Evolutionary conservation across 345 rosid genomes (phyloP).

Genomic region (Heritiera fomes): DNA sequence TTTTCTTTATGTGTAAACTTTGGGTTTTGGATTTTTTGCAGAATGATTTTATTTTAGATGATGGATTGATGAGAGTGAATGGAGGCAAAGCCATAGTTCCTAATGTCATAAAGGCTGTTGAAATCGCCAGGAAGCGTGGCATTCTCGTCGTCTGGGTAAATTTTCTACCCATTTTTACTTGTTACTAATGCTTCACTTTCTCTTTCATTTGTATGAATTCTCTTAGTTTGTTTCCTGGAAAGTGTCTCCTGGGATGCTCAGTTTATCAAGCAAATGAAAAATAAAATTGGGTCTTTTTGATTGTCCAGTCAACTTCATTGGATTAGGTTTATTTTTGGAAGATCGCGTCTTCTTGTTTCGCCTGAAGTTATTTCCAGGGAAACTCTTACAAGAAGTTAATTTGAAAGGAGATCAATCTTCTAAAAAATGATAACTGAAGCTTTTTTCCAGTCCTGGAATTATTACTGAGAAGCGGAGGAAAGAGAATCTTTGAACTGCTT

Average conservation of each 20-base stretch:
- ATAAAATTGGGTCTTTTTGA: background rate
- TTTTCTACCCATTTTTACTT: background rate
- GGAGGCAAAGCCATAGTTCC: constrained; percentile 73
- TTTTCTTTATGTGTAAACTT: background rate
- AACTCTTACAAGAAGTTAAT: background rate
- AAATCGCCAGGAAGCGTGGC: constrained; percentile 57
- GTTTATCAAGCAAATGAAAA: background rate
- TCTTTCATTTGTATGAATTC: background rate
- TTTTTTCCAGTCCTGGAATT: background rate
- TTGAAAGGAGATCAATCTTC: background rate
- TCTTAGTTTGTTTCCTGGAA: background rate
- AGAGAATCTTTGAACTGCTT: background rate
- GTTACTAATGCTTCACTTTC: background rate
- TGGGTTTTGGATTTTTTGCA: constrained; percentile 1
- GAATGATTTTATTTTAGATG: constrained; percentile 16
- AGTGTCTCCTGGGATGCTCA: background rate
- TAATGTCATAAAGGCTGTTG: constrained; percentile 49
- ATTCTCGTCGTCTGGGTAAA: constrained; percentile 77
- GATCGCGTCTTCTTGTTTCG: background rate
- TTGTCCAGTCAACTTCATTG: background rate
- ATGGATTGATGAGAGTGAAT: constrained; percentile 39
- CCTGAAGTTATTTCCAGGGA: background rate
- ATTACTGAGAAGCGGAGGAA: background rate
- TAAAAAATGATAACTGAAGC: background rate
- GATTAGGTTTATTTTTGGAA: background rate